Evolutionary conservation across 805 yeast species (phyloP), one percentile per base, ranked within the genome.

Genomic region (Metschnikowia orientalis): DNA sequence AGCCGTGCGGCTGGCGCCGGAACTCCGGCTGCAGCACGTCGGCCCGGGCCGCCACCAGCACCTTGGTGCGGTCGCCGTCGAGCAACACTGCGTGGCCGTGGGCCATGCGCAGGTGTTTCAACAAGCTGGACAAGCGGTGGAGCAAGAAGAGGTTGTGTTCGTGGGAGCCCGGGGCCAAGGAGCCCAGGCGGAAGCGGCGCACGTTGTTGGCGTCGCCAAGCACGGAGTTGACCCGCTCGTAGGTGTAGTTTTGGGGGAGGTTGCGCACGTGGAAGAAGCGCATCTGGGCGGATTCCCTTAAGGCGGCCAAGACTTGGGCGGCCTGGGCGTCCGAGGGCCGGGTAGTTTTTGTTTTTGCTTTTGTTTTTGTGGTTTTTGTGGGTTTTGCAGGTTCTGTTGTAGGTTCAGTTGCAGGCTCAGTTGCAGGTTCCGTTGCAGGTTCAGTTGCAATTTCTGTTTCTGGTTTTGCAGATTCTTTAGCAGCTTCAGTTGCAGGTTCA

Each of bases 201-300:
- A 41, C 24, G 14, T 38, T 43, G 1, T 31, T 35, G 6, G 53
- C 50, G 22, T 57, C 57, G 6, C 49, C 42, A 30, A 83, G 54
- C 0, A 79, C 59, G 9, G 52, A 41, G 48, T 82, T 79, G 1
- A 85, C 92, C 10, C 72, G 62, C 1, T 64, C 57, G 53, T 89
- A 89, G 5, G 90, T 80, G 26, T 72, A 65, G 10, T 54, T 53
- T 18, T 46, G 37, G 4, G 70, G 70, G 32, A 61, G 58, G 34
- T 57, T 54, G 4, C 30, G 27, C 1, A 51, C 63, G 6, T 23
- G 41, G 31, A 44, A 56, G 23, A 54, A 50, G 32, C 48, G 54
- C 5, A 65, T 45, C 4, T 54, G 33, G 1, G 37, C 26, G 15
- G 45, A 40, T 4, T 41, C 15, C 12, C 41, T 23, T 6, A 65